A percentile compares a stretch with the other conserved stretches of the same genome.
These are phyloP conservation scores for Aspergillus felis DNA, from an alignment of 2,329 filamentous ascomycete genomes.

Conservation along the genomic window DNA sequence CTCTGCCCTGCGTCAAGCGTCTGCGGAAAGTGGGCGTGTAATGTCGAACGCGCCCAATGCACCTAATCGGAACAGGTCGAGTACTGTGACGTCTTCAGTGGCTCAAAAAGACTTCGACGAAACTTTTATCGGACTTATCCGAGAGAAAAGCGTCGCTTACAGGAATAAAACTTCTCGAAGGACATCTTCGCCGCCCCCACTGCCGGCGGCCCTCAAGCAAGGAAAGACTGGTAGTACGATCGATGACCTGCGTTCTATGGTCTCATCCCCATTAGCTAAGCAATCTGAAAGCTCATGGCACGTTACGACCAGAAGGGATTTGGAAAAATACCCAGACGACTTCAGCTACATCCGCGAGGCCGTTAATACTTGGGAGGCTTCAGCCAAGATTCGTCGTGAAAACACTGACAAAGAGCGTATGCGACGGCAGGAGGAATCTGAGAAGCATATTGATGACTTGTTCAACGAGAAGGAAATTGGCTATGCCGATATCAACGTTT, in stretches of 20 bases:
- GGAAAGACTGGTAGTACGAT: constrained; percentile 24
- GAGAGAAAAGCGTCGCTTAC: constrained; percentile 44
- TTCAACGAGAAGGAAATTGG: constrained; percentile 56
- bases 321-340: constrained; percentile 37
- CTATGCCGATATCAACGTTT: constrained; percentile 53
- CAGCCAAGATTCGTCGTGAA: constrained; percentile 41
- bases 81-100: constrained; percentile 15
- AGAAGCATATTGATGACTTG: constrained; percentile 50
- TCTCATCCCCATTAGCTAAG: constrained; percentile 31
- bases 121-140: constrained; percentile 46
- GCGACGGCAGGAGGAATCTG: constrained; percentile 49
- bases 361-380: constrained; percentile 45
- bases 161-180: constrained; percentile 23
- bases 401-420: constrained; percentile 47
- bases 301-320: constrained; percentile 27
- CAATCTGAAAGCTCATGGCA: constrained; percentile 33
- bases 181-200: constrained; percentile 22
- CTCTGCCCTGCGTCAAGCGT: constrained; percentile 44
- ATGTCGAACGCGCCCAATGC: constrained; percentile 33
- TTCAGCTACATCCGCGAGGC: constrained; percentile 43
- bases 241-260: constrained; percentile 33
- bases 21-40: constrained; percentile 41
- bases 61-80: constrained; percentile 13
- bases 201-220: constrained; percentile 31
- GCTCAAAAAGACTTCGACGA: constrained; percentile 36